Conservation (phyloP, 768 basidiomycete genomes). For the Sistotremastrum niveocremeum region DNA sequence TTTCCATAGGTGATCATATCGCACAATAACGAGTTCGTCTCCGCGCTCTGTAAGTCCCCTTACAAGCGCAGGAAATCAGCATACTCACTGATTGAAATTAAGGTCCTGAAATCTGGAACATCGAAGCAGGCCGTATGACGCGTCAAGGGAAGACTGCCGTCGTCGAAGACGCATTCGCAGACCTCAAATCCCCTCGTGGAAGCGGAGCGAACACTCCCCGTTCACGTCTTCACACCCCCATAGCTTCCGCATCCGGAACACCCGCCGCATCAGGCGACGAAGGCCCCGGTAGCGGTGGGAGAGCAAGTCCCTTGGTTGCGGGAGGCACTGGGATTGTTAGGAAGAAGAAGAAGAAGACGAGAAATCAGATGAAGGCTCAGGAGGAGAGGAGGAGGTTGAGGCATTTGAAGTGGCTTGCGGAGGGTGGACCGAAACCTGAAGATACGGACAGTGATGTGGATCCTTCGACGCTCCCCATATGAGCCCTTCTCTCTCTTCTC, state of each 20-base stretch:
- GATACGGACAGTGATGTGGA: slow-evolving; percentile 56
- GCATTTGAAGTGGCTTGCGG: slow-evolving; percentile 71
- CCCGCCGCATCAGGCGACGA: slow-evolving; percentile 73
- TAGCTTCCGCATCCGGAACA: slow-evolving; percentile 56
- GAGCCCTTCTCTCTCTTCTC: too few species aligned
- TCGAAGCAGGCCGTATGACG: slow-evolving; percentile 72
- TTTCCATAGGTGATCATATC: slow-evolving; percentile 75
- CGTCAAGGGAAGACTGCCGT: slow-evolving; percentile 81
- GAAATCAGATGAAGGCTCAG: slow-evolving; percentile 78
- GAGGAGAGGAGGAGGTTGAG: slow-evolving; percentile 74
- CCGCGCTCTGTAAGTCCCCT: slow-evolving; percentile 55
- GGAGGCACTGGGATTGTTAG: slow-evolving; percentile 18
- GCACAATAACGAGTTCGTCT: slow-evolving; percentile 84
- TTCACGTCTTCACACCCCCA: slow-evolving; percentile 59
- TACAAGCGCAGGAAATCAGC: slow-evolving; percentile 7
- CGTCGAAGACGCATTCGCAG: slow-evolving; percentile 72
- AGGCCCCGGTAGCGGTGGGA: slow-evolving; percentile 27
- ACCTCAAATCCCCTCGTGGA: slow-evolving; percentile 53
- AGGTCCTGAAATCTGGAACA: slow-evolving; percentile 93
- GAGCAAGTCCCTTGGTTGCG: slow-evolving; percentile 16
- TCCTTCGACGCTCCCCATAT: not conserved
- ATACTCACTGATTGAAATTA: slow-evolving; percentile 4
- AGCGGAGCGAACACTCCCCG: slow-evolving; percentile 62
- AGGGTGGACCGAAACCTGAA: slow-evolving; percentile 73
- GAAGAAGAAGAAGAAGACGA: slow-evolving; percentile 88